Evolutionary conservation across 345 rosid species (phyloP), one percentile per base, ranked within the genome.

Genomic region (Psidium guajava): DNA sequence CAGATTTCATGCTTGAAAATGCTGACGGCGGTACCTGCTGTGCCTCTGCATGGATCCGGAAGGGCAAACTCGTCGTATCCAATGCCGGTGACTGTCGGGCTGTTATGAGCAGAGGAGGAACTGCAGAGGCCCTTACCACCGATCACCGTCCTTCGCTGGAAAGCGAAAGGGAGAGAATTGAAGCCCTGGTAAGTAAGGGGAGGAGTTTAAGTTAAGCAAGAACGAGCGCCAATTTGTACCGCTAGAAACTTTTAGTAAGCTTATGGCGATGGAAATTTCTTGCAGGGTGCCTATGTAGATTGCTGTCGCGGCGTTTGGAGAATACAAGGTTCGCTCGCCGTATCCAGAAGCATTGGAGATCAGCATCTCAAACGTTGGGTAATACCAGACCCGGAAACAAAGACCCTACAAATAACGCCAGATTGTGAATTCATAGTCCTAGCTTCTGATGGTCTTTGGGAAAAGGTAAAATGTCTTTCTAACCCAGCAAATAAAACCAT

Each of bases 381-480:
- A 53, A 94, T 86, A 47, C 94, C 98, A 0, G 96, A 94, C 85
- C 98, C 98, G 11, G 99, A 95, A 83, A 94, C 98, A 2, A 92
- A 87, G 86, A 83, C 89, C 1, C 8, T 94, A 28, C 86, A 57
- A 40, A 89, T 96, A 25, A 83, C 91, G 36, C 85, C 87, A 6
- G 93, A 92, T 6, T 92, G 92, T 75, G 99, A 96, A 91, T 96
- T 96, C 91, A 88, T 95, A 88, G 91, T 96, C 89, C 88, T 96
- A 83, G 99, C 99, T 44, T 94, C 98, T 0, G 98, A 95, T 69
- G 98, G 99, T 15, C 87, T 96, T 53, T 96, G 98, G 99, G 97
- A 96, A 73, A 96, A 94, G 92, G 96, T 94, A 86, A 86, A 74
- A 51, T 27, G 42, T 27, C 75, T 49, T 54, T 58, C 11, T 54